These are phyloP conservation scores for Teratosphaeria gauchensis DNA, from an alignment of 2,329 filamentous ascomycete genomes.

Conservation along the genomic window DNA sequence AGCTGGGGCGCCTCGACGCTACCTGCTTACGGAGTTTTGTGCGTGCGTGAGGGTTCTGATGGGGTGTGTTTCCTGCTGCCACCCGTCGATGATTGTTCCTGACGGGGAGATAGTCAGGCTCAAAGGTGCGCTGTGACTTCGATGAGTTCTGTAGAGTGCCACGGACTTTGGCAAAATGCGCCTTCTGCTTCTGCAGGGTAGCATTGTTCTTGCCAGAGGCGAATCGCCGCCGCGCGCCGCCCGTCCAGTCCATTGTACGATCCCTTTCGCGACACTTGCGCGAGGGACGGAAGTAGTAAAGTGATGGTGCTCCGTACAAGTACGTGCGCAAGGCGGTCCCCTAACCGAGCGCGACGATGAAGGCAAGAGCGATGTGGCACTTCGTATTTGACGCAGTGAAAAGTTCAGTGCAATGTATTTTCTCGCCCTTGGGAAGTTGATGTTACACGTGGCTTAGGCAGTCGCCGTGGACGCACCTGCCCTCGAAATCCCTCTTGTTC, in stretches of 20 bases:
- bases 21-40: neutral
- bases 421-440: neutral
- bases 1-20: neutral
- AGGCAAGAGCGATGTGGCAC: neutral
- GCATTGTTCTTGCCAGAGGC: constrained; percentile 21
- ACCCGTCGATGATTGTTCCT: neutral
- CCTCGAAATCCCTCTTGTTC: neutral
- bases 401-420: neutral
- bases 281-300: no score
- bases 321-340: no score
- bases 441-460: neutral
- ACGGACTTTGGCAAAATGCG: constrained; percentile 36
- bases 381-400: neutral
- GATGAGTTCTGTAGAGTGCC: constrained; percentile 8
- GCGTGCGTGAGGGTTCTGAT: neutral
- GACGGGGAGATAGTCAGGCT: constrained; percentile 2
- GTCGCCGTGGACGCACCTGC: neutral
- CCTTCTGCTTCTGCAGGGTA: constrained; percentile 33
- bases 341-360: neutral
- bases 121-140: constrained; percentile 2
- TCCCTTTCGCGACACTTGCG: no score
- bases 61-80: neutral
- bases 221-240: constrained; percentile 29
- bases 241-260: constrained; percentile 41
- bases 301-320: no score